Evolutionary conservation across 1,139 yeast species (phyloP).

Genomic region (Saccharomyces hybrid): DNA sequence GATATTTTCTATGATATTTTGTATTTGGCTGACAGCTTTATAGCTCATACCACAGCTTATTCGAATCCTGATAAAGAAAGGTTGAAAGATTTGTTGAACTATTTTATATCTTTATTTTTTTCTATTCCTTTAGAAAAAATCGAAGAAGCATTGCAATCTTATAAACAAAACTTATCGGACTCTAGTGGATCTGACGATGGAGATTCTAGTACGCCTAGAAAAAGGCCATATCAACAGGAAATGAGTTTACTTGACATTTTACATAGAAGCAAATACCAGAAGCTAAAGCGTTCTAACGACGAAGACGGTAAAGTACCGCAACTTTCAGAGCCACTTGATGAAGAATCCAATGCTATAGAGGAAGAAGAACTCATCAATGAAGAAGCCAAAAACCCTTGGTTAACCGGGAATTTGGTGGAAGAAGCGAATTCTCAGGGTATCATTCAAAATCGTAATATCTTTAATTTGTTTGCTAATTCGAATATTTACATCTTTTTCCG

Average conservation of each 20-base stretch:
- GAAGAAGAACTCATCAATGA: constrained; percentile 27
- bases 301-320: constrained; percentile 14
- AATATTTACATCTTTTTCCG: constrained; percentile 87
- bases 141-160: constrained; percentile 31
- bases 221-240: constrained; percentile 60
- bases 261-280: constrained; percentile 46
- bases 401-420: constrained; percentile 55
- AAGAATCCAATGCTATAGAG: constrained; percentile 25
- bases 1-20: constrained; percentile 69
- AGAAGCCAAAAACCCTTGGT: constrained; percentile 48
- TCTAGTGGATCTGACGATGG: constrained; percentile 16
- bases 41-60: constrained; percentile 63
- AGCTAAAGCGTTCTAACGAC: constrained; percentile 37
- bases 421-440: constrained; percentile 29
- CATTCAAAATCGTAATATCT: constrained; percentile 37
- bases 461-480: constrained; percentile 84
- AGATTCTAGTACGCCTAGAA: constrained; percentile 23
- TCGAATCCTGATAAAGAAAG: constrained; percentile 78
- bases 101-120: constrained; percentile 39
- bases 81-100: constrained; percentile 61
- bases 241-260: constrained; percentile 61
- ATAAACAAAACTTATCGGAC: constrained; percentile 24
- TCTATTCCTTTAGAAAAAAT: constrained; percentile 27
- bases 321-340: constrained; percentile 10
- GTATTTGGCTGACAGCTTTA: constrained; percentile 59